These are phyloP conservation scores for Phytophthora aleatoria DNA, from an alignment of 352 stramenopile genomes.

Conservation along the genomic window DNA sequence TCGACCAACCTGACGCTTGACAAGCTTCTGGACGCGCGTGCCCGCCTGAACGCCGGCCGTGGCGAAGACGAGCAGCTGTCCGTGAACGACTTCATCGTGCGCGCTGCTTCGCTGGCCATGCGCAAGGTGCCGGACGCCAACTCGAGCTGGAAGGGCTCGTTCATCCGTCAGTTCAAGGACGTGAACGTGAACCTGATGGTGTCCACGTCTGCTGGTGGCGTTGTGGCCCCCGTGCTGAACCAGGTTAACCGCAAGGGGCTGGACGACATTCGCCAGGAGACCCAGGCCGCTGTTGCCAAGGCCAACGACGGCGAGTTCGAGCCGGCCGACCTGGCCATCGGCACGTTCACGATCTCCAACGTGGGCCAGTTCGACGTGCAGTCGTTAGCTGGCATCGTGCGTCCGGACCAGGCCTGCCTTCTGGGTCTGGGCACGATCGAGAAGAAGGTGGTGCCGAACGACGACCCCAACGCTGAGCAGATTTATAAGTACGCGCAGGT, in stretches of 20 bases:
- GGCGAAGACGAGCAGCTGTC: constrained; percentile 93
- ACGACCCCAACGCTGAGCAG: constrained; percentile 77
- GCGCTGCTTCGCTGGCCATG: constrained; percentile 94
- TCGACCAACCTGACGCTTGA: constrained; percentile 94
- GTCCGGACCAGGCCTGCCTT: constrained; percentile 91
- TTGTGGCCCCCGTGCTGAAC: constrained; percentile 98
- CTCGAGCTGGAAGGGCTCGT: constrained; percentile 86
- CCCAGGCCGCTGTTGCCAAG: constrained; percentile 49
- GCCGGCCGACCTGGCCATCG: constrained; percentile 67
- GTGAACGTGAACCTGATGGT: constrained; percentile 95
- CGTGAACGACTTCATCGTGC: constrained; percentile 99
- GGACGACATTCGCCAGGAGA: constrained; percentile 65
- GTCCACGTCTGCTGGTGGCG: constrained; percentile 60
- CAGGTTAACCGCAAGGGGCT: constrained; percentile 66
- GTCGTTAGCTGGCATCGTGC: constrained; percentile 94
- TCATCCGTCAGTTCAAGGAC: constrained; percentile 95
- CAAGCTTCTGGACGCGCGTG: constrained; percentile 90
- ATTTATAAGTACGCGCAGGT: constrained; percentile 92
- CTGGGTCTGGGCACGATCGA: constrained; percentile 95
- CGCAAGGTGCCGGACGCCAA: constrained; percentile 95
- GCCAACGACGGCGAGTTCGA: constrained; percentile 45
- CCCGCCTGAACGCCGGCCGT: constrained; percentile 92
- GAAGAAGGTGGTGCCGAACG: constrained; percentile 94
- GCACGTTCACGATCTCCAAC: constrained; percentile 97
- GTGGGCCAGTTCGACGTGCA: constrained; percentile 97